These are phyloP conservation scores for Rhododendron ovatum DNA, from an alignment of 148 eudicot genomes.

Conservation along the genomic window DNA sequence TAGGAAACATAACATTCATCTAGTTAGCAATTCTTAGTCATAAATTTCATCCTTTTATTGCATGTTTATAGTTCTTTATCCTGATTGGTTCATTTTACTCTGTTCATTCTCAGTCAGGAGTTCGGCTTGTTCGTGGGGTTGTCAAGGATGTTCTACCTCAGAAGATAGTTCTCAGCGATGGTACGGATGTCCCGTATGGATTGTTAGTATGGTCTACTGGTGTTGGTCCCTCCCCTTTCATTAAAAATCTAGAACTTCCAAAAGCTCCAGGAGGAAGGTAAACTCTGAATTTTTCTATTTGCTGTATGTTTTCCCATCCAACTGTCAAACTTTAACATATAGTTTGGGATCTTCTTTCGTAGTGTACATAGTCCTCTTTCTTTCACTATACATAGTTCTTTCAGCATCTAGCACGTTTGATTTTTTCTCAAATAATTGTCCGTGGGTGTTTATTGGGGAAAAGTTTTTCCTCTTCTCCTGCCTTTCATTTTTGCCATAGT, in stretches of 20 bases:
- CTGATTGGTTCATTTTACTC: slow-evolving; percentile 4
- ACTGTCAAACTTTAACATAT: not conserved
- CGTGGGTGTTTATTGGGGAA: not conserved
- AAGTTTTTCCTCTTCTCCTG: not conserved
- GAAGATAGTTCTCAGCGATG: slow-evolving; percentile 76
- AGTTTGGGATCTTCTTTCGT: not conserved
- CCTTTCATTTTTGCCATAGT: not conserved
- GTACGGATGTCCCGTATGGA: slow-evolving; percentile 84
- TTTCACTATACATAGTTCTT: not conserved
- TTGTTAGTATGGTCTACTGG: slow-evolving; percentile 98
- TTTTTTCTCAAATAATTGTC: not conserved
- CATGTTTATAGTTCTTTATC: not conserved
- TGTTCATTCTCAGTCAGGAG: slow-evolving; percentile 79
- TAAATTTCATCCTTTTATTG: not conserved
- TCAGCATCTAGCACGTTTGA: not conserved
- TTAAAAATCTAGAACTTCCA: slow-evolving; percentile 55
- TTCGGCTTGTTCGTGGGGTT: slow-evolving; percentile 81
- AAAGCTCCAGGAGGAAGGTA: slow-evolving; percentile 94
- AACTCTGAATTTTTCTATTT: slow-evolving; percentile 7
- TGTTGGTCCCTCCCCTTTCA: slow-evolving; percentile 86
- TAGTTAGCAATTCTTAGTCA: not conserved
- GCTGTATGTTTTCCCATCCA: not conserved
- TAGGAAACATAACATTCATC: not conserved
- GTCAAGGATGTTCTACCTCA: slow-evolving; percentile 85
- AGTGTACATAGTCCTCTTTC: not conserved